A percentile compares a stretch with the other conserved stretches of the same genome.
phyloP scores from a whole-genome alignment of 768 basidiomycete genomes.

The Sutorius australiensis region DNA sequence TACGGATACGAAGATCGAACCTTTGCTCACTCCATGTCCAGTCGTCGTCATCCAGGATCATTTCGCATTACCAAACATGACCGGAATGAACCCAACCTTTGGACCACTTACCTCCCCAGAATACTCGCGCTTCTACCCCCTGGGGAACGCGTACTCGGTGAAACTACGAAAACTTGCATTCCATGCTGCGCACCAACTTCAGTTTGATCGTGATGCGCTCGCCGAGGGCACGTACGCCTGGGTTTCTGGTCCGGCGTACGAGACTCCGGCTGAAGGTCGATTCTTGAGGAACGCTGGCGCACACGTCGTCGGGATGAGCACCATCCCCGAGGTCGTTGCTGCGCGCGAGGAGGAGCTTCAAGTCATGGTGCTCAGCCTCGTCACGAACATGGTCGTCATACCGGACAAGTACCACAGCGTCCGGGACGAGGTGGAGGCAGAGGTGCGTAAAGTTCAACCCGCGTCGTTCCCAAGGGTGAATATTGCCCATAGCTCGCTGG shows the following conservation, averaged over 20 bases:
- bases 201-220: slow-evolving; percentile 50
- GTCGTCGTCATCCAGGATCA: slow-evolving; percentile 87
- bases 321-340: slow-evolving; percentile 83
- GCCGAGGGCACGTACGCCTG: slow-evolving; percentile 86
- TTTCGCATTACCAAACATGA: slow-evolving; percentile 72
- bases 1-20: neutral
- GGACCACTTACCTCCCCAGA: slow-evolving; percentile 60
- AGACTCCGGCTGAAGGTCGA: slow-evolving; percentile 82
- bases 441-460: slow-evolving; percentile 42
- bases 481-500: slow-evolving; percentile 53
- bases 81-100: slow-evolving; percentile 75
- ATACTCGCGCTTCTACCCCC: slow-evolving; percentile 74
- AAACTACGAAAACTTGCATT: slow-evolving; percentile 68
- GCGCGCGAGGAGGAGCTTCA: slow-evolving; percentile 73
- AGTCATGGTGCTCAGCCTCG: slow-evolving; percentile 76
- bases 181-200: slow-evolving; percentile 62
- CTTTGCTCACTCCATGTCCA: slow-evolving; percentile 28
- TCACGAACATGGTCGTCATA: slow-evolving; percentile 83
- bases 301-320: slow-evolving; percentile 94
- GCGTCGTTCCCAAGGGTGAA: neutral
- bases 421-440: slow-evolving; percentile 70
- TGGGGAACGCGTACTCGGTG: slow-evolving; percentile 80
- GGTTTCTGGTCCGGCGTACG: slow-evolving; percentile 89
- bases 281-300: slow-evolving; percentile 73
- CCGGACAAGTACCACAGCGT: slow-evolving; percentile 64